Evolutionary conservation across 176 grass and related monocot genomes (phyloP).

Genomic region (Triticum urartu): DNA sequence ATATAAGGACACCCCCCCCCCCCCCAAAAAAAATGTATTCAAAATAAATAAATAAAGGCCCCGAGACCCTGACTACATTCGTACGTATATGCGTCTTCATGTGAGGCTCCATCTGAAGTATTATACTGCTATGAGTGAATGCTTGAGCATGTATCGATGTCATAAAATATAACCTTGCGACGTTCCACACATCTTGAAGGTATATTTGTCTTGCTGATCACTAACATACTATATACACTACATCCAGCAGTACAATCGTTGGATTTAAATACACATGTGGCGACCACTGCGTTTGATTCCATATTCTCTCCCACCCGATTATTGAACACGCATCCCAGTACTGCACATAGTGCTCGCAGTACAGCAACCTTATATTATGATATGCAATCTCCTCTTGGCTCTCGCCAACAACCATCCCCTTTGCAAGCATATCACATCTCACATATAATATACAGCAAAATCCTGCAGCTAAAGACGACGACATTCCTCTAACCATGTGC

Average conservation of each 20-base stretch:
- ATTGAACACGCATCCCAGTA: slow-evolving; percentile 18
- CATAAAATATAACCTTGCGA: not conserved
- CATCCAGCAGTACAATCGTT: not conserved
- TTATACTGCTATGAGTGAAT: not conserved
- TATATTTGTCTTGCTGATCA: slow-evolving; percentile 26
- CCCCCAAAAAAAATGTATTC: no score
- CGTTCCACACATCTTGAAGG: slow-evolving; percentile 16
- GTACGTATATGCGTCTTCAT: not conserved
- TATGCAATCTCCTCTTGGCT: not conserved
- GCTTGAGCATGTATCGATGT: not conserved
- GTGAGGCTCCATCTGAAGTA: not conserved
- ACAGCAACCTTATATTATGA: not conserved
- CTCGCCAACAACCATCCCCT: not conserved
- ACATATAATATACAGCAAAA: not conserved
- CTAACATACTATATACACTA: not conserved
- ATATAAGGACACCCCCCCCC: no score
- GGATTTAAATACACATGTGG: slow-evolving; percentile 16
- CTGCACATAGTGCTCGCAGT: slow-evolving; percentile 12
- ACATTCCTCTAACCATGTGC: slow-evolving; percentile 51
- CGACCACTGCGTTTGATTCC: slow-evolving; percentile 37
- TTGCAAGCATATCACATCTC: slow-evolving; percentile 13
- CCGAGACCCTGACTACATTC: not conserved
- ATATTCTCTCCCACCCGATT: slow-evolving; percentile 37
- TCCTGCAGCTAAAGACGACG: slow-evolving; percentile 32
- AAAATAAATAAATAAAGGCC: no score